Conservation (phyloP, 345 rosid genomes). For the Brassica rapa region DNA sequence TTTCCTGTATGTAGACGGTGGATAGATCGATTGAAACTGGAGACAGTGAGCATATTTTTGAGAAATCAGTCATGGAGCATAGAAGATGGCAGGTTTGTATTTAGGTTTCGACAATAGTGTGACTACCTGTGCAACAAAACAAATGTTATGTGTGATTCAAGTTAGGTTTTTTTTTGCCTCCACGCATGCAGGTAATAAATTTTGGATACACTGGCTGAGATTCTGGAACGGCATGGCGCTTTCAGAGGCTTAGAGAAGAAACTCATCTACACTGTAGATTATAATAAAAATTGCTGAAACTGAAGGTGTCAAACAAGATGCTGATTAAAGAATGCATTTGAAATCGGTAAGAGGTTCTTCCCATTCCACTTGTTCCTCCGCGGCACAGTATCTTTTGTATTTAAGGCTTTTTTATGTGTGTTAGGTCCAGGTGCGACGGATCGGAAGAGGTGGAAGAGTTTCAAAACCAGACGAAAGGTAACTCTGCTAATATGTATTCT, state of each 20-base stretch:
- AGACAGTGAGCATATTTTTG: constrained; percentile 87
- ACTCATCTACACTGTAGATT: constrained; percentile 47
- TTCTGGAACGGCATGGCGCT: constrained; percentile 68
- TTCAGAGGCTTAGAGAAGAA: constrained; percentile 80
- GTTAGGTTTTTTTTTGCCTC: neutral
- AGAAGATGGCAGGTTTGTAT: constrained; percentile 72
- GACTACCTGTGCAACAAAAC: neutral
- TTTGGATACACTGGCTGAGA: constrained; percentile 84
- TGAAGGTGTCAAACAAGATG: neutral
- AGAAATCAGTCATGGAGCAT: constrained; percentile 83
- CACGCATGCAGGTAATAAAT: constrained; percentile 64
- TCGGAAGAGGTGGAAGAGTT: too few species aligned
- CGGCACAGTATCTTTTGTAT: neutral
- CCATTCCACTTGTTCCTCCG: neutral
- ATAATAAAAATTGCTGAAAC: too few species aligned
- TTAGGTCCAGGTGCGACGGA: too few species aligned
- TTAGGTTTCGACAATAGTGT: neutral
- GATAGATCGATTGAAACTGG: constrained; percentile 87
- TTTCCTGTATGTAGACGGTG: constrained; percentile 60
- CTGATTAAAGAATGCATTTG: neutral
- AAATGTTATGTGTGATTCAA: neutral
- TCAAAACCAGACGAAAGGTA: too few species aligned
- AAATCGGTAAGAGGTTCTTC: neutral
- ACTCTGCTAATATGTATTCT: too few species aligned
- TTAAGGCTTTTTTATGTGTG: neutral